Percentiles rank a stretch among this genome's conserved stretches.
Conservation (phyloP, 1,139 yeast genomes). For the Protomyces pachydermus region DNA sequence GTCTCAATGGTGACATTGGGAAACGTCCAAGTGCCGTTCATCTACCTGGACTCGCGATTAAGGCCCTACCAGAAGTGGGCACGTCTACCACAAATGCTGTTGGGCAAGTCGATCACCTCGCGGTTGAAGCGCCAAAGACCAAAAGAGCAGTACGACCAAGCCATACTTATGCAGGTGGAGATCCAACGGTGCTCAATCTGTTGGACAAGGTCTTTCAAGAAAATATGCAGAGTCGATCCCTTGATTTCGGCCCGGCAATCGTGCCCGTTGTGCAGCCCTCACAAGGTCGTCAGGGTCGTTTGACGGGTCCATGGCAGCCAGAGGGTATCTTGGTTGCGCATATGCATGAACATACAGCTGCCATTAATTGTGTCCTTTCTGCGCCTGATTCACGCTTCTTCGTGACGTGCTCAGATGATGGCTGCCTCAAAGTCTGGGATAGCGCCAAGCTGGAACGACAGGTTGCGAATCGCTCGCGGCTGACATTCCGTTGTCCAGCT, state of each 20-base stretch:
- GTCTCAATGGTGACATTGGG: conserved; percentile 7
- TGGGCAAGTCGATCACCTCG: conserved; percentile 15
- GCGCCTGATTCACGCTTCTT: conserved; percentile 61
- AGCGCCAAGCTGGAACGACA: conserved; percentile 58
- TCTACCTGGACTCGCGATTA: conserved; percentile 11
- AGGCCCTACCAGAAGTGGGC: conserved; percentile 15
- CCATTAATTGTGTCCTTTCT: conserved; percentile 54
- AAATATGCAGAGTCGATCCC: conserved; percentile 55
- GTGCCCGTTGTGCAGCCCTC: conserved; percentile 15
- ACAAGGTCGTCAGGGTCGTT: conserved; percentile 27
- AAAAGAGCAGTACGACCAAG: neutral
- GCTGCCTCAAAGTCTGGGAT: conserved; percentile 76
- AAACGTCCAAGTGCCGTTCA: conserved; percentile 6
- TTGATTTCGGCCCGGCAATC: conserved; percentile 58
- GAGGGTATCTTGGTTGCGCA: conserved; percentile 58
- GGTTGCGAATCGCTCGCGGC: conserved; percentile 56
- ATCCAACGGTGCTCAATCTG: conserved; percentile 58
- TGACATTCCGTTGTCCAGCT: conserved; percentile 36
- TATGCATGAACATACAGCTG: conserved; percentile 51
- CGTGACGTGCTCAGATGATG: conserved; percentile 84
- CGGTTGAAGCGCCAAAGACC: neutral
- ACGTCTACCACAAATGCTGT: conserved; percentile 7
- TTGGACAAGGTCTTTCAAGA: conserved; percentile 52
- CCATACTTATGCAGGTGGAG: conserved; percentile 55
- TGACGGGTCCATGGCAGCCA: conserved; percentile 38